Base-by-base conservation (phyloP, 352 stramenopile species). In the Globisporangium recalcitrans region DNA sequence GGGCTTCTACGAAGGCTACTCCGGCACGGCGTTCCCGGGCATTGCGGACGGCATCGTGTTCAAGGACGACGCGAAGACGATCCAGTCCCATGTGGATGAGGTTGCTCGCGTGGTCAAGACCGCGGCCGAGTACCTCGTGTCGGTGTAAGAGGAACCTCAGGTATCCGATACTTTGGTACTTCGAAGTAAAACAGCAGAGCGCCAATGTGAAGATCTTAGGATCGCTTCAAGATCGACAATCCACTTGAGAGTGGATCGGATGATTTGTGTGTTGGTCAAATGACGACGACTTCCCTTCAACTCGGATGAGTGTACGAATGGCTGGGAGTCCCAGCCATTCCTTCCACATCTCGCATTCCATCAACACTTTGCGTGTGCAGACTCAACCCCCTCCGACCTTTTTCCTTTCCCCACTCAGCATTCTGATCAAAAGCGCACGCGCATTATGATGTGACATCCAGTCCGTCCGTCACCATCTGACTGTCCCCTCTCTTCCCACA, bases 1-100 rank as follows among this genome's bases (percentile, higher is more conserved):
- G 1, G 76, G 76, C 0, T 85, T 83, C 53, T 86, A 78, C 62
- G 72, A 86, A 26, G 76, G 74, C 49, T 83, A 83, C 48, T 62
- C 62, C 16, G 78, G 74, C 52, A 75, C 74, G 13, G 74, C 72
- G 1, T 85, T 86, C 52, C 78, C 78, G 0, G 75, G 78, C 47
- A 69, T 88, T 24, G 67, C 69, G 0, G 78, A 88, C 48, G 66
- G 60, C 24, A 73, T 86, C 36, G 65, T 64, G 29, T 86, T 88
- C 60, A 57, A 74, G 3, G 78, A 88, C 51, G 69, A 62, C 29
- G 49, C 65, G 0, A 52, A 58, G 6, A 46, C 38, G 19, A 73
- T 85, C 13, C 78, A 88, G 49, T 14, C 47, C 3, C 76, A 88
- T 27, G 70, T 88, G 3, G 56, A 78, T 26, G 76, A 80, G 19